A percentile compares a stretch with the other conserved stretches of the same genome.
phyloP scores from a whole-genome alignment of 2,329 filamentous ascomycete genomes.

The Colletotrichum limetticola region DNA sequence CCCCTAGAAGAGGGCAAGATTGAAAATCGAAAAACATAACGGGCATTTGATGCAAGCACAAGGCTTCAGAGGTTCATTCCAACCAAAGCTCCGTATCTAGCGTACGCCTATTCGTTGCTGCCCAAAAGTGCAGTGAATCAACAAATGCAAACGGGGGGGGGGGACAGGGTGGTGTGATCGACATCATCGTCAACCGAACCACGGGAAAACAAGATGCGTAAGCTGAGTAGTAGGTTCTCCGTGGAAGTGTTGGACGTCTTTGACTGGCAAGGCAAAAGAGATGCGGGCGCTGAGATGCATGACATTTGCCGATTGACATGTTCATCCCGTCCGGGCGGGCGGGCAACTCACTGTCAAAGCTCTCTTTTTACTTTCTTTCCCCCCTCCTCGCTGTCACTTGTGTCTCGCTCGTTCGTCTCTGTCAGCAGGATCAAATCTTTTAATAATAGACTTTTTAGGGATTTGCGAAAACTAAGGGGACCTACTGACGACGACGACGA shows the following conservation, averaged over 20 bases:
- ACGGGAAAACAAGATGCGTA: background rate
- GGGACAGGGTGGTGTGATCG: too few relatives aligned
- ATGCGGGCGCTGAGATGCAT: conserved; percentile 29
- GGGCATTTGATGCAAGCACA: background rate
- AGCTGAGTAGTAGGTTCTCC: background rate
- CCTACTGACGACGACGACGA: too few relatives aligned
- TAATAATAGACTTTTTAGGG: background rate
- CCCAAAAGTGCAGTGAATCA: background rate
- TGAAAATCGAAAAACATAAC: background rate
- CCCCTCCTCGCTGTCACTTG: background rate
- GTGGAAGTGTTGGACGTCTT: background rate
- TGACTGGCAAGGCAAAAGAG: conserved; percentile 18
- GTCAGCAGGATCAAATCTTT: background rate
- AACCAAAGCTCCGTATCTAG: background rate
- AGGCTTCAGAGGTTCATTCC: background rate
- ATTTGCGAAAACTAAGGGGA: background rate
- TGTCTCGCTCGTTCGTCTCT: background rate
- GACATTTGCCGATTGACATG: conserved; percentile 25
- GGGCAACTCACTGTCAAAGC: background rate
- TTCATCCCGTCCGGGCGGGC: conserved; percentile 25
- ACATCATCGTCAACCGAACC: background rate
- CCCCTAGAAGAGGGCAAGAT: background rate
- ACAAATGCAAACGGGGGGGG: too few relatives aligned
- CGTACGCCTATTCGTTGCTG: background rate
- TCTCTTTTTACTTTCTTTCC: background rate